Evolutionary conservation across 2,329 filamentous ascomycete species (phyloP), one percentile per base, ranked within the genome.

Genomic region (Drechmeria coniospora): DNA sequence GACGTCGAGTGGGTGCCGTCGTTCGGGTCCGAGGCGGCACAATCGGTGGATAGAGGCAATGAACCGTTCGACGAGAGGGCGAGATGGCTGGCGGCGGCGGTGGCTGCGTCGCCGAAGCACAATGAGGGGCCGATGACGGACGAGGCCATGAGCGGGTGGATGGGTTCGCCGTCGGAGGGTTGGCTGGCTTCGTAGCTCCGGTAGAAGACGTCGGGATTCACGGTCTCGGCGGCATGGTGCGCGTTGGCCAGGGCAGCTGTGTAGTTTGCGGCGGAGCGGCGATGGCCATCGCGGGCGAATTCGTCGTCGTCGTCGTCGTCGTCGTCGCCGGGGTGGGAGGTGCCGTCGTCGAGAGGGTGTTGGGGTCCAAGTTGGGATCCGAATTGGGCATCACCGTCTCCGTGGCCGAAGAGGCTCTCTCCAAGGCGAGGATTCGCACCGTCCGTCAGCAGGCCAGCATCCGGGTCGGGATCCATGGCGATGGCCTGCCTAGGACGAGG

Each of bases 191-290:
- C 53, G 42, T 63, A 64, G 45, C 53, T 58, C 40, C 58, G 60
- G 50, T 69, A 69, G 48, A 67, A 69, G 45, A 65, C 56, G 58
- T 66, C 63, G 40, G 65, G 62, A 41, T 65, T 58, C 50, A 59
- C 45, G 42, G 55, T 36, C 40, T 53, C 52, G 45, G 51, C 45
- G 37, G 48, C 50, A 55, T 57, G 51, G 29, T 51, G 45, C 30
- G 42, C 35, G 30, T 38, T 39, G 26, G 32, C 23, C 15, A 36
- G 36, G 26, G 40, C 32, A 23, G 39, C n/a, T n/a, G n/a, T n/a
- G n/a, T n/a, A n/a, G 33, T 25, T 37, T 34, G 36, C 40, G 33
- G n/a, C n/a, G n/a, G n/a, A n/a, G n/a, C n/a, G n/a, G n/a, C n/a
- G n/a, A n/a, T n/a, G n/a, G n/a, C n/a, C n/a, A n/a, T n/a, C n/a